Evolutionary conservation across 805 yeast species (phyloP).

Genomic region (Metahyphopichia silvanorum): DNA sequence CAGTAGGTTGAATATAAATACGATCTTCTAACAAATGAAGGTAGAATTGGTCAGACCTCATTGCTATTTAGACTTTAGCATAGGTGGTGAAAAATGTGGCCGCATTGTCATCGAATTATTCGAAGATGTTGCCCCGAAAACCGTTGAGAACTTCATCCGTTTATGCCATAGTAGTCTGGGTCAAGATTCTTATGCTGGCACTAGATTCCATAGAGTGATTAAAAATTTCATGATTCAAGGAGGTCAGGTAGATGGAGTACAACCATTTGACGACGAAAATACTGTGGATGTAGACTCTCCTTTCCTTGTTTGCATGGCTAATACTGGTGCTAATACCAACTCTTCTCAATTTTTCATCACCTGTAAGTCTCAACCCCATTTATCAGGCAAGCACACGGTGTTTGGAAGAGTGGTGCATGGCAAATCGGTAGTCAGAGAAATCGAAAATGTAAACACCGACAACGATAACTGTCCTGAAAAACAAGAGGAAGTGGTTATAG

Average conservation of each 20-base stretch:
- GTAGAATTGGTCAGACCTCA: slow-evolving; percentile 24
- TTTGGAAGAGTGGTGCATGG: slow-evolving; percentile 72
- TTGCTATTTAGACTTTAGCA: slow-evolving; percentile 51
- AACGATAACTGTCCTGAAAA: slow-evolving; percentile 44
- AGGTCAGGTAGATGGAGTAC: slow-evolving; percentile 53
- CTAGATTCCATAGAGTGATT: slow-evolving; percentile 58
- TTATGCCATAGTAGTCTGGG: slow-evolving; percentile 38
- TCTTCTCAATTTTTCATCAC: slow-evolving; percentile 71
- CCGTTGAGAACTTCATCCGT: slow-evolving; percentile 48
- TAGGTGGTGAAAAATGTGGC: slow-evolving; percentile 44
- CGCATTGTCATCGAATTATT: slow-evolving; percentile 59
- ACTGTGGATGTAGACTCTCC: slow-evolving; percentile 41
- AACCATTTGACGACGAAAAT: slow-evolving; percentile 58
- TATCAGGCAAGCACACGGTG: slow-evolving; percentile 71
- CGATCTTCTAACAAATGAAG: no score
- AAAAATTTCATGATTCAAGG: slow-evolving; percentile 71
- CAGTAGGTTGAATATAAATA: no score
- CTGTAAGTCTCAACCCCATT: slow-evolving; percentile 67
- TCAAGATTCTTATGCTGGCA: slow-evolving; percentile 17
- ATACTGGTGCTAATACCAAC: slow-evolving; percentile 48
- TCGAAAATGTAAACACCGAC: slow-evolving; percentile 47
- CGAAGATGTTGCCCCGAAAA: slow-evolving; percentile 51
- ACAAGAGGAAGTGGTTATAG: slow-evolving; percentile 42
- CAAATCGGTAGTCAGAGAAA: slow-evolving; percentile 63
- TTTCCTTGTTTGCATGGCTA: slow-evolving; percentile 63